A percentile compares a stretch with the other conserved stretches of the same genome.
Evolutionary conservation across 768 basidiomycete species (phyloP).

Genomic region (Russula ochroleuca): DNA sequence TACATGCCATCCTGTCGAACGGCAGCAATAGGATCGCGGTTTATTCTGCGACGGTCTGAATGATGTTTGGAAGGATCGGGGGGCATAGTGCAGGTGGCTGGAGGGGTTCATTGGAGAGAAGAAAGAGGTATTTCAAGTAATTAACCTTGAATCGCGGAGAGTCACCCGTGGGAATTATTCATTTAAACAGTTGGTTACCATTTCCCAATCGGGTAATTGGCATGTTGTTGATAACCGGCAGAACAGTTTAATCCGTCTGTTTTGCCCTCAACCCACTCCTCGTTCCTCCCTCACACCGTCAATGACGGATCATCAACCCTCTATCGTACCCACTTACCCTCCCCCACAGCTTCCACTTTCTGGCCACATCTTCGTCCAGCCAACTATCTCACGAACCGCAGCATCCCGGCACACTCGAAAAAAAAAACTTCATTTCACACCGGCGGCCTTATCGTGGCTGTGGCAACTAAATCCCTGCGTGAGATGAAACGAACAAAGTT

Average conservation of each 20-base stretch:
- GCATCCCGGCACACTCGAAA: background rate
- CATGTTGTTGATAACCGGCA: background rate
- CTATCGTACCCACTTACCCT: background rate
- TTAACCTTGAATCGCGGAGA: constrained; percentile 12
- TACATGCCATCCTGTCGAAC: constrained; percentile 49
- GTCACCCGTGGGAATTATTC: constrained; percentile 2
- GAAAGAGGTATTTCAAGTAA: constrained; percentile 15
- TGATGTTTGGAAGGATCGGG: constrained; percentile 50
- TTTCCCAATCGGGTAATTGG: background rate
- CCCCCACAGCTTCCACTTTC: background rate
- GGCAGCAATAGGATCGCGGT: constrained; percentile 49
- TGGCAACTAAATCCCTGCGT: background rate
- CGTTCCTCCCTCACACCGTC: background rate
- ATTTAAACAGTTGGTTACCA: constrained; percentile 9
- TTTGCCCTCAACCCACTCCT: background rate
- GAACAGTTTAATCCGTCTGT: background rate
- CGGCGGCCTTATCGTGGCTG: background rate
- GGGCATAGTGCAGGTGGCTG: constrained; percentile 42
- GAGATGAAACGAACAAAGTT: background rate
- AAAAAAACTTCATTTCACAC: background rate
- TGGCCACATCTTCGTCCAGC: no score
- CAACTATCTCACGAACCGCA: background rate
- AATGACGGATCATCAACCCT: background rate
- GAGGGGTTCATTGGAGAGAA: constrained; percentile 4
- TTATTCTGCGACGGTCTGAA: constrained; percentile 40